phyloP scores from a whole-genome alignment of 805 yeast genomes.

The Saturnispora saitoi region DNA sequence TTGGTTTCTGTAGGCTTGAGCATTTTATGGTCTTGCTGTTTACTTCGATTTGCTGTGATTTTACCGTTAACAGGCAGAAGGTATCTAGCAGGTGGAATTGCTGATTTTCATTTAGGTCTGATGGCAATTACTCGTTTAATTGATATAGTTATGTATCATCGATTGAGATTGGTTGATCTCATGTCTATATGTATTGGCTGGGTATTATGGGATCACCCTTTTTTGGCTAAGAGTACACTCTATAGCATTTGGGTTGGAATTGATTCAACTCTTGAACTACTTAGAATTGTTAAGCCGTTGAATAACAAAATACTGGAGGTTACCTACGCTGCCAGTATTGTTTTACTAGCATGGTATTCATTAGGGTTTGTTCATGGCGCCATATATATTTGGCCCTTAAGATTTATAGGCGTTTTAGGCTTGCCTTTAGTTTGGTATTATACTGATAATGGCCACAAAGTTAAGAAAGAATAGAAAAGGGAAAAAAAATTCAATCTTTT shows the following conservation, averaged over 20 bases:
- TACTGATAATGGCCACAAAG: background rate
- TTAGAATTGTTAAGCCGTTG: background rate
- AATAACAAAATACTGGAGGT: background rate
- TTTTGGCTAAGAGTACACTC: background rate
- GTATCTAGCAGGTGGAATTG: slow-evolving; percentile 8
- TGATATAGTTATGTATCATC: background rate
- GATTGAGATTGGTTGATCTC: background rate
- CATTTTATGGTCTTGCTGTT: slow-evolving; percentile 6
- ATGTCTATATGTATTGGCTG: background rate
- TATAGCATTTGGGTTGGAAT: slow-evolving; percentile 4
- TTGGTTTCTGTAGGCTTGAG: background rate
- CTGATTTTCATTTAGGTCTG: slow-evolving; percentile 5
- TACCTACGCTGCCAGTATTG: background rate
- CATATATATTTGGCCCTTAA: background rate
- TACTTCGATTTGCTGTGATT: slow-evolving; percentile 1
- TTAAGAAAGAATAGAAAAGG: background rate
- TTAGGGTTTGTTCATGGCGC: background rate
- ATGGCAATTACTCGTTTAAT: background rate
- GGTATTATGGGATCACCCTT: slow-evolving; percentile 4
- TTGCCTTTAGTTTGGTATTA: slow-evolving; percentile 4
- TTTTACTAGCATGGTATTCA: slow-evolving; percentile 5
- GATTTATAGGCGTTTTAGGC: background rate
- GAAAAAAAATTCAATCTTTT: background rate
- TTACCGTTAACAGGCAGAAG: slow-evolving; percentile 6
- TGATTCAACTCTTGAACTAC: slow-evolving; percentile 1